phyloP scores from a whole-genome alignment of 352 stramenopile species.

The Phytophthora boehmeriae region DNA sequence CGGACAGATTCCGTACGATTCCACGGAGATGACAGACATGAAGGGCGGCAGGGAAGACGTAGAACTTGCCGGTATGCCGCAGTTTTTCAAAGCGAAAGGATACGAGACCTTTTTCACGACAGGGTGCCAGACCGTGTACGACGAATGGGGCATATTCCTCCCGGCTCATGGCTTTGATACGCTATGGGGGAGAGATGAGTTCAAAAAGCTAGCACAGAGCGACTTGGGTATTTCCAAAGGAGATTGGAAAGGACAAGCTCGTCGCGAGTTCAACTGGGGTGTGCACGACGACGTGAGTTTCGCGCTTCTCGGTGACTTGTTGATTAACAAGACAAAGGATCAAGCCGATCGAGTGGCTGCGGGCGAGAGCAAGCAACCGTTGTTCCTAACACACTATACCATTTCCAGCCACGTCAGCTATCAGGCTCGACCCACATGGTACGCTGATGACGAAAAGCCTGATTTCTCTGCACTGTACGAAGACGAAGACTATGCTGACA shows the following conservation, averaged over 20 bases:
- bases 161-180: conserved; percentile 51
- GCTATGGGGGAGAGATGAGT: conserved; percentile 38
- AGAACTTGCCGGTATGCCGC: conserved; percentile 45
- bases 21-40: conserved; percentile 37
- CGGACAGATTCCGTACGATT: conserved; percentile 52
- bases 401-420: conserved; percentile 55
- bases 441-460: conserved; percentile 41
- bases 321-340: conserved; percentile 42
- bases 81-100: conserved; percentile 53
- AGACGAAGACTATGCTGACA: conserved; percentile 31
- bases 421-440: conserved; percentile 45
- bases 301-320: conserved; percentile 44
- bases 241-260: conserved; percentile 33
- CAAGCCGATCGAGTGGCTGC: conserved; percentile 25
- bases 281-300: conserved; percentile 59
- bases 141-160: conserved; percentile 53
- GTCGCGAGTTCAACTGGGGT: conserved; percentile 37
- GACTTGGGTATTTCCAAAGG: conserved; percentile 37
- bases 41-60: conserved; percentile 27
- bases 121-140: conserved; percentile 41
- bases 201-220: conserved; percentile 40
- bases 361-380: conserved; percentile 36
- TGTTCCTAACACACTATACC: conserved; percentile 64
- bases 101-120: conserved; percentile 57
- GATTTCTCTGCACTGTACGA: conserved; percentile 60